These are phyloP conservation scores for Chytriomyces confervae DNA, from an alignment of 192 early-diverging fungal genomes.

Conservation along the genomic window DNA sequence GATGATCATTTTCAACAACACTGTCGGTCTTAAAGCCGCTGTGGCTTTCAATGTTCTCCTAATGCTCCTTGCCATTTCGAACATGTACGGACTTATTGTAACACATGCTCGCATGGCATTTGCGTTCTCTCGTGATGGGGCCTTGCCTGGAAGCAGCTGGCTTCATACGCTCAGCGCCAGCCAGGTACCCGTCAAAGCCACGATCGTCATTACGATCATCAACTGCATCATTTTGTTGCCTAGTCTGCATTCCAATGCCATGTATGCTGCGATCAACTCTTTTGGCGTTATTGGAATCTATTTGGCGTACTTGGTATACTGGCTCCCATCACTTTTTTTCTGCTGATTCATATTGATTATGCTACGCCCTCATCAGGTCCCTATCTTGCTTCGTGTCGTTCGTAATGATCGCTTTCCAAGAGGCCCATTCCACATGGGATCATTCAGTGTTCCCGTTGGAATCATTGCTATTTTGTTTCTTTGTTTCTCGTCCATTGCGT, in stretches of 20 bases:
- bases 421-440: constrained; percentile 10
- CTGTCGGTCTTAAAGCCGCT: constrained; percentile 6
- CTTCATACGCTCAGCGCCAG: constrained; percentile 1
- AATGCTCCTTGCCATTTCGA: constrained; percentile 21
- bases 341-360: neutral
- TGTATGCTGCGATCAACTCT: constrained; percentile 22
- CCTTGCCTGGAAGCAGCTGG: constrained; percentile 24
- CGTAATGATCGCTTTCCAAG: neutral
- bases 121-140: constrained; percentile 31
- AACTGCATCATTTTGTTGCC: constrained; percentile 22
- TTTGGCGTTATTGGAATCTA: constrained; percentile 31
- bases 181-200: constrained; percentile 12
- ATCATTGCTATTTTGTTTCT: constrained; percentile 10
- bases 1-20: constrained; percentile 21
- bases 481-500: constrained; percentile 12
- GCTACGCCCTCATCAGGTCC: neutral
- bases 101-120: constrained; percentile 25
- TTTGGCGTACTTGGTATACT: constrained; percentile 7
- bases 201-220: neutral
- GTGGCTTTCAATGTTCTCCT: constrained; percentile 21
- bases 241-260: neutral
- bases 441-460: constrained; percentile 15
- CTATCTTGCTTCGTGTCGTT: constrained; percentile 15
- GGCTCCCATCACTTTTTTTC: neutral
- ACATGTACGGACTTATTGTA: constrained; percentile 17